phyloP scores from a whole-genome alignment of 2,329 filamentous ascomycete genomes.

The Sporothrix brunneoviolacea region DNA sequence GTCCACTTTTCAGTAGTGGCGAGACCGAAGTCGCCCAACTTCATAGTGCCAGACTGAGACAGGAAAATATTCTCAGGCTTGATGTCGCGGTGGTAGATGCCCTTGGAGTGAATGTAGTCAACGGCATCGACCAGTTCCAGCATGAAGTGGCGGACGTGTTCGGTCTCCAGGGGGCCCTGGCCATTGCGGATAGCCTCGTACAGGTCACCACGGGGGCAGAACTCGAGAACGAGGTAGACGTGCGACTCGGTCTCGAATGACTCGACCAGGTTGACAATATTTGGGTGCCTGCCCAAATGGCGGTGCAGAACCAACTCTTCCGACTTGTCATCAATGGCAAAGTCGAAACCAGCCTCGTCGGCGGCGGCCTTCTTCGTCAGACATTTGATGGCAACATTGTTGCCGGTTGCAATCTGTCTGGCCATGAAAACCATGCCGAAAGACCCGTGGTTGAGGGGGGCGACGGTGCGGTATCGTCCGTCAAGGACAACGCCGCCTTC shows the following conservation, averaged over 20 bases:
- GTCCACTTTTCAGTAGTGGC: slow-evolving; percentile 87
- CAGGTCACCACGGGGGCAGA: slow-evolving; percentile 88
- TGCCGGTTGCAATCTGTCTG: slow-evolving; percentile 66
- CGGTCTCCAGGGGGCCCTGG: slow-evolving; percentile 84
- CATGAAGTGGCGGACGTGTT: slow-evolving; percentile 97
- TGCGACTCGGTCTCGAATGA: slow-evolving; percentile 90
- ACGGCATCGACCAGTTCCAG: slow-evolving; percentile 85
- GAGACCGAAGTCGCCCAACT: slow-evolving; percentile 93
- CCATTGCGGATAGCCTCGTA: slow-evolving; percentile 93
- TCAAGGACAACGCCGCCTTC: slow-evolving; percentile 71
- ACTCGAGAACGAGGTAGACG: slow-evolving; percentile 88
- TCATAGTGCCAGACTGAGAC: slow-evolving; percentile 78
- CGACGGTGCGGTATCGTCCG: slow-evolving; percentile 84
- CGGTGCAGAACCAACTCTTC: slow-evolving; percentile 76
- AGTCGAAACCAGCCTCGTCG: slow-evolving; percentile 52
- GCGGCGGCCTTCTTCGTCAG: slow-evolving; percentile 72
- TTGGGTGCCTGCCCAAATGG: slow-evolving; percentile 70
- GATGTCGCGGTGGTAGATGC: slow-evolving; percentile 94
- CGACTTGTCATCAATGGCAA: slow-evolving; percentile 74
- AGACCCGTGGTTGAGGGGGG: slow-evolving; percentile 95
- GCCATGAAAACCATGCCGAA: slow-evolving; percentile 98
- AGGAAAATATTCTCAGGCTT: slow-evolving; percentile 99
- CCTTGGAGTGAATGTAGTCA: slow-evolving; percentile 82
- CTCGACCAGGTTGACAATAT: slow-evolving; percentile 88
- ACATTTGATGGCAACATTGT: slow-evolving; percentile 92